Evolutionary conservation across 371 early-diverging fungal species (phyloP), one percentile per base, ranked within the genome.

Genomic region (Syncephalastrum sp.): DNA sequence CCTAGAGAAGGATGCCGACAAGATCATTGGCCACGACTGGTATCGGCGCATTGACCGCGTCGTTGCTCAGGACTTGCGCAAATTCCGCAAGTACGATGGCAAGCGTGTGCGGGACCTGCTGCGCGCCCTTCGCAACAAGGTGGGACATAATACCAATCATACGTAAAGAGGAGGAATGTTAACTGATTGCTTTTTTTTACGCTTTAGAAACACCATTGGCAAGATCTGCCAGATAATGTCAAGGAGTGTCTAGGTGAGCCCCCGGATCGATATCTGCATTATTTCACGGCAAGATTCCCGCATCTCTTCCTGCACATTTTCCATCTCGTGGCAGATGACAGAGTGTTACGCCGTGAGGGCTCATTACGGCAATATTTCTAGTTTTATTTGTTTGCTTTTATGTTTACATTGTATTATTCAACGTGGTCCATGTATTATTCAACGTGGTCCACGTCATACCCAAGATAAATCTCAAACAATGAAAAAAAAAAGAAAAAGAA

Each of bases 61-160:
- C 0, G 72, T 98, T 24, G 74, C 91, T 27, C 87, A 89, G 46
- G 89, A 95, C 67, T 68, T 98, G 64, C 86, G 91, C 56, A 92
- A 90, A 64, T 95, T 87, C 68, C 79, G 98, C 58, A 93, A 90
- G 72, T 98, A 98, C 68, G 93, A 95, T 68, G 91, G 90, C 5
- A 79, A 81, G 27, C 81, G 83, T 10, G 77, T 96, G 13, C 84
- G 90, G 3, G 98, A 98, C 69, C 76, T 98, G 59, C 66, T 98
- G 61, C 85, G 99, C 41, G 93, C 92, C 2, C 70, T 98, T 47
- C 81, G 98, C 53, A 98, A 98, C 67, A 96, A 95, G 85, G 92
- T 90, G 74, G 61, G 48, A 21, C 2, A 21, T 21, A 21, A 21
- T 21, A 21, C 21, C 21, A 21, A 2, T 21, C 2, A 21, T 21